Base-by-base conservation (phyloP, 2,329 filamentous ascomycete species). In the Trichoderma lentiforme region DNA sequence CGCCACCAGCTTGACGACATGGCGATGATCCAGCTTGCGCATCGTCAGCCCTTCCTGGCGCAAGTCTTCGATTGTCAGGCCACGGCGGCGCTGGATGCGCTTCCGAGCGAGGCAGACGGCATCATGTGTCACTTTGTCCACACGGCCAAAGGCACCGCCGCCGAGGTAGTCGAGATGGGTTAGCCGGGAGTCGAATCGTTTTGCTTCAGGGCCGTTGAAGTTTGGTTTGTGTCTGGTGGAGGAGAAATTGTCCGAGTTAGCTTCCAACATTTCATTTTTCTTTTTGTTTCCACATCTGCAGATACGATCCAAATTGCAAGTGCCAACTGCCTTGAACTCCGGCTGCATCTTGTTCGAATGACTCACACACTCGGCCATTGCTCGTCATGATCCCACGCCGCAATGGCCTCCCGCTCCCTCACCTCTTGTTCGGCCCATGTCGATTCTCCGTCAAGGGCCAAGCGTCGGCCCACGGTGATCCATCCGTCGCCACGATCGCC, bases 1-100 rank as follows among this genome's bases (percentile, higher is more conserved):
- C 2, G 84, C 84, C 21, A 86, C 81, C 26, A 86, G 76, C 75
- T 81, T 84, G 71, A 86, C 81, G 61, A 86, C 83, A 75, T 86
- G 85, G 60, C 82, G 81, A 73, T 86, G 85, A 53, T 82, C 81
- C 9, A 86, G 79, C 72, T 82, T 82, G 72, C 84, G 82, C 84
- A 86, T 86, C 5, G 83, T 83, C 72, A 84, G 77, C 32, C 83
- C 83, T 76, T 86, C 84, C 72, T 83, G 81, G 58, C 83, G 81
- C 61, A 86, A 76, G 63, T 80, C 78, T 11, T 85, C 80, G 15
- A 86, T 80, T 5, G 80, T 80, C 51, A 81, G 77, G 21, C 79
- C 78, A 21, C 82, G 80, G 6, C 79, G 76, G 14, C 79, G 80
- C 34, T 76, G 73, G 70, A 85, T 82, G 74, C 81, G 81, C 76